Conservation (phyloP, 148 eudicot species). For the Talinum fruticosum region DNA sequence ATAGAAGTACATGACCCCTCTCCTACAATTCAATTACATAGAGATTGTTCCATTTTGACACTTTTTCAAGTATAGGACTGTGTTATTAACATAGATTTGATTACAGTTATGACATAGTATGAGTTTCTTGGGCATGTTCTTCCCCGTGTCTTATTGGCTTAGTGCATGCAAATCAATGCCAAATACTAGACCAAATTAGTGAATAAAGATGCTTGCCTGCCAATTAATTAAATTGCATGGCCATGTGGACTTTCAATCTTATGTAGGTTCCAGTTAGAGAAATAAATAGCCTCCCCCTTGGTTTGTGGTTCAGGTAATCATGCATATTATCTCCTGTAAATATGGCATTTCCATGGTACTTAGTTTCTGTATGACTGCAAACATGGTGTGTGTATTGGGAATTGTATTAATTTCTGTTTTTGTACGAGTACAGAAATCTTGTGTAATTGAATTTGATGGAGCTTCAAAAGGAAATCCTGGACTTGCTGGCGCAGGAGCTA, state of each 20-base stretch:
- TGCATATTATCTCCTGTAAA: neutral
- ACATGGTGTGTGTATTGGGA: neutral
- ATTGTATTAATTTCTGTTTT: neutral
- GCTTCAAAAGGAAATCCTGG: constrained; percentile 98
- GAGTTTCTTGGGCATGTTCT: neutral
- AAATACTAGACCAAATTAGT: neutral
- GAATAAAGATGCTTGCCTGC: neutral
- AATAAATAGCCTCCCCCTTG: neutral
- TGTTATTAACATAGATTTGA: neutral
- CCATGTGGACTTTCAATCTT: neutral
- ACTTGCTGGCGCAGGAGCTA: constrained; percentile 90
- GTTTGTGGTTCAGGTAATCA: neutral
- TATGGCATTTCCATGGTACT: neutral
- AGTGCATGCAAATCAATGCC: constrained; percentile 1
- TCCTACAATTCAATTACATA: neutral
- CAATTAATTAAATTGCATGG: neutral
- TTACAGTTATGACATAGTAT: neutral
- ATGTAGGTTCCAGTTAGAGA: neutral
- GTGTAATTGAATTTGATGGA: constrained; percentile 81
- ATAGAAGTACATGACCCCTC: neutral
- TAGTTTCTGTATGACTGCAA: neutral
- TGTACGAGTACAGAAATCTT: constrained; percentile 39
- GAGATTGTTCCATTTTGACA: neutral
- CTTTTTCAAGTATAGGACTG: neutral
- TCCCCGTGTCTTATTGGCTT: neutral